Base-by-base conservation (phyloP, 1,139 yeast genomes). In the Nadsonia commutata region DNA sequence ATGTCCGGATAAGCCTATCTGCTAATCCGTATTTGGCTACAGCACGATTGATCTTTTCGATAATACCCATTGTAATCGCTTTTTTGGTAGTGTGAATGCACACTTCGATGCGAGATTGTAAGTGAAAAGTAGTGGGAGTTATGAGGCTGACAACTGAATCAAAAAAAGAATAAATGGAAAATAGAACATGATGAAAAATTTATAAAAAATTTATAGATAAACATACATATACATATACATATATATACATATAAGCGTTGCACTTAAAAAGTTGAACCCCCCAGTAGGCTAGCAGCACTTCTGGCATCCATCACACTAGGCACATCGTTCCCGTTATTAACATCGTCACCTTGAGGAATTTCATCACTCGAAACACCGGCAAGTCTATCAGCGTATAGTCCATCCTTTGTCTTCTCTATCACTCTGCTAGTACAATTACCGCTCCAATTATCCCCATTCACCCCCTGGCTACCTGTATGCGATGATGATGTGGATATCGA, bases 281-380 rank as follows among this genome's bases (percentile, higher is more conserved):
- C 94, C 38, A 86, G 66, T 38, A 86, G 56, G 41, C 75, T 67
- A 1, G 95, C 96, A 1, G 95, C 96, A 55, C 77, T 78, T 51
- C 75, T 76, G 1, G 95, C 94, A 62, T 84, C 90, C 4, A 84
- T 74, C 1, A 63, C 62, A 9, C 65, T 57, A 44, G 51, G 53
- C 16, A 55, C 64, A 2, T 49, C 54, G 13, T 53, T 55, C 6
- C 49, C 55, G 20, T 57, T 61, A n/a, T 52, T 57, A 20, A 55
- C 56, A 17, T 58, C 61, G 3, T 57, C 60, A 4, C 49, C 52
- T 7, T 53, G 33, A 27, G 33, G 33, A 27, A 27, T 27, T 27
- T 27, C 33, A 13, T 27, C 33, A 13, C n/a, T 27, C 16, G 33
- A 27, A 27, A 27, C 33, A 9, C 33, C 33, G 13, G 33, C 33